Evolutionary conservation across 2,329 filamentous ascomycete species (phyloP), one percentile per base, ranked within the genome.

Genomic region (Thielaviopsis ethacetica): DNA sequence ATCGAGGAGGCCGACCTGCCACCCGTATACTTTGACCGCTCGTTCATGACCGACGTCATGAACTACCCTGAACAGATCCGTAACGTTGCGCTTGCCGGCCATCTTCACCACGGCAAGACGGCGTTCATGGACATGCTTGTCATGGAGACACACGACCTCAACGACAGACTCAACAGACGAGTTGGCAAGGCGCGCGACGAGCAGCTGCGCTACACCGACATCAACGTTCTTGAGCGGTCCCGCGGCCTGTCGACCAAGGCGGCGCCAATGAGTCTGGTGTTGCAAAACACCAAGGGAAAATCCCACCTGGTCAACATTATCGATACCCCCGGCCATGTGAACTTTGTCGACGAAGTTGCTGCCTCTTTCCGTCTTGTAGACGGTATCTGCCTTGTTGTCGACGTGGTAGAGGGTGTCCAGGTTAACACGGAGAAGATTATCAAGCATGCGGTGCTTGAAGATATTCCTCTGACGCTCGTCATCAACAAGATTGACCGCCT

Each of bases 51-150:
- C 38, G 91, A 97, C 72, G 75, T 97, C 66, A 91, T 97, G 84
- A 95, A 89, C 73, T 96, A 89, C 65, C 93, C 93, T 17, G 88
- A 95, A 15, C 91, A 97, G 72, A 91, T 88, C 68, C 83, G 93
- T 64, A 98, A 98, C 68, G 79, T 98, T 64, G 91, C 91, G 1
- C 76, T 98, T 56, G 90, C 87, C 5, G 93, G 93, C 57, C 91
- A 98, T 71, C 71, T 98, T 59, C 93, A 98, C 69, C 93, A 98
- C 71, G 93, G 93, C 65, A 98, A 98, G 77, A 98, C 93, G 12
- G 89, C 91, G 0, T 88, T 98, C 64, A 90, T 97, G 86, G 93
- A 98, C 70, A 97, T 96, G 88, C 75, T 98, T 64, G 93, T 98
- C 13, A 76, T 91, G 67, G 89, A 98, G 73, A 98, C 93, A 49